Evolutionary conservation across 306 rosid genomes (phyloP).

Genomic region (Dryas alaskensis): DNA sequence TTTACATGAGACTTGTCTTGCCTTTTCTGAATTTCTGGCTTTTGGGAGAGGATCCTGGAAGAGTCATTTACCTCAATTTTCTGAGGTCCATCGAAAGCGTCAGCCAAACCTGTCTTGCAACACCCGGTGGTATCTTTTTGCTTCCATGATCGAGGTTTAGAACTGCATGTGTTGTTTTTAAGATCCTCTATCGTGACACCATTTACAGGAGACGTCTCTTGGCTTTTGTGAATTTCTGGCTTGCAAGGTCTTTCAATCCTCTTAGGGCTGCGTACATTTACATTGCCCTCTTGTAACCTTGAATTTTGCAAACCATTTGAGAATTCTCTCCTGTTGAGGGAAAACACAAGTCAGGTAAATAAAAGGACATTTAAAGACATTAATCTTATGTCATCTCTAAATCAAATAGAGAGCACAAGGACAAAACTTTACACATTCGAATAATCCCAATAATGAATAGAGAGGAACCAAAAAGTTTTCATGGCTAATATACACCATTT

Average conservation of each 20-base stretch:
- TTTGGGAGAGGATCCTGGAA: not conserved
- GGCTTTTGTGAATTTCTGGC: constrained; percentile 15
- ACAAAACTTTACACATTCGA: not conserved
- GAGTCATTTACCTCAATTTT: constrained; percentile 31
- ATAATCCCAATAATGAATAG: not conserved
- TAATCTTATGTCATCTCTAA: not conserved
- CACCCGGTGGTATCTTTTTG: constrained; percentile 31
- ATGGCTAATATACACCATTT: not conserved
- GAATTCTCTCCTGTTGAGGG: constrained; percentile 35
- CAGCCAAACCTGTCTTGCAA: constrained; percentile 7
- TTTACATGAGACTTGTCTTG: not conserved
- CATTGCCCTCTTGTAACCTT: constrained; percentile 28
- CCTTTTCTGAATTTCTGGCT: constrained; percentile 8
- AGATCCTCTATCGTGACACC: constrained; percentile 25
- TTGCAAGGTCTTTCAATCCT: constrained; percentile 17
- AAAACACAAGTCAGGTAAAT: not conserved
- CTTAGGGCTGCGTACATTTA: constrained; percentile 21
- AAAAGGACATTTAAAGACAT: not conserved
- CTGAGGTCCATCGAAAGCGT: constrained; percentile 22
- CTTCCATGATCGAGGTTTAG: constrained; percentile 20
- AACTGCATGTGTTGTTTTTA: constrained; percentile 13
- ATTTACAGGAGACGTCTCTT: constrained; percentile 16
- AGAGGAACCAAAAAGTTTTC: not conserved
- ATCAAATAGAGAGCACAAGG: not conserved
- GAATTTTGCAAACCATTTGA: constrained; percentile 35